Evolutionary conservation across 2,329 filamentous ascomycete genomes (phyloP), one percentile per base, ranked within the genome.

Genomic region (Fusarium penzigii): DNA sequence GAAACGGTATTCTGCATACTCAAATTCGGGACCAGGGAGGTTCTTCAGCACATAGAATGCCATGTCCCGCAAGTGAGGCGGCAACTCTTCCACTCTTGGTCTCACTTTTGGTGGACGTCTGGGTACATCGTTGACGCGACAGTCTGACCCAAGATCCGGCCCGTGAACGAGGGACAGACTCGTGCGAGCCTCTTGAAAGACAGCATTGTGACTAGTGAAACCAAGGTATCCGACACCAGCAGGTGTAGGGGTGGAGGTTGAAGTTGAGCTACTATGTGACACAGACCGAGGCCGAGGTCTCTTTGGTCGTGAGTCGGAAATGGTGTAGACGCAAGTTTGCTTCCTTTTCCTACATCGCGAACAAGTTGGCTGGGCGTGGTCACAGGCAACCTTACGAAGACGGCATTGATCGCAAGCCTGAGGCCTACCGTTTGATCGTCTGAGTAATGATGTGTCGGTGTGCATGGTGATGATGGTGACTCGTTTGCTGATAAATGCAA

Each of bases 181-280:
- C 36, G 69, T 70, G 29, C 71, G 65, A 2, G 75, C 72, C 49
- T 76, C 75, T 29, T 73, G 70, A 25, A 72, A 74, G 16, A 75
- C 72, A 12, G 68, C 65, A 36, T 65, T 71, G 53, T 74, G 74
- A 52, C 73, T 77, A 6, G 73, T 77, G 52, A 70, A 73, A 34
- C 75, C 75, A n/a, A 78, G 67, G 57, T 77, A 77, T 3, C 75
- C 76, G 2, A 61, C 47, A 4, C 46, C 53, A 9, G 56, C 53
- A 5, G 65, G 48, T n/a, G 63, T 55, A 36, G 52, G 52, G 17
- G 55, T 39, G 38, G 56, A 47, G 42, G 40, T 32, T 10, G 47
- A 20, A 25, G 32, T 41, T 17, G 34, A 16, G 17, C n/a, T 36
- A 39, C 34, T 2, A 17, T 36, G 14, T 39, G 45, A 39, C 32